Percentiles rank a stretch among this genome's conserved stretches.
These are phyloP conservation scores for Tolypocladium nubicola DNA, from an alignment of 2,329 filamentous ascomycete genomes.

Conservation along the genomic window DNA sequence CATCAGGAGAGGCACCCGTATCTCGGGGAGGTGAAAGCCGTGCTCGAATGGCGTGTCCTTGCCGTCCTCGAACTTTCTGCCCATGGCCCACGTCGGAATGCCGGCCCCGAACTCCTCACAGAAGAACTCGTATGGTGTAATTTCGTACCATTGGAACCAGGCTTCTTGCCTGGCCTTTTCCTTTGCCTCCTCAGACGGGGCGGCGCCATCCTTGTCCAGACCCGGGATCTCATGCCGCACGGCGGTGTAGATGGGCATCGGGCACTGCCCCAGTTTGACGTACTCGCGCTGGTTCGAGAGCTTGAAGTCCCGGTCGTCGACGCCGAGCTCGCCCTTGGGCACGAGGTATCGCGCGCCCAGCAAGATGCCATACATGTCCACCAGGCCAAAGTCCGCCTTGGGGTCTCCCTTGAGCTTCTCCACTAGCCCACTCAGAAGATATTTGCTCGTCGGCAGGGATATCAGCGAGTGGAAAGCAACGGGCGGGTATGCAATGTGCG, in stretches of 20 bases:
- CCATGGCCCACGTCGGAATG: constrained; percentile 90
- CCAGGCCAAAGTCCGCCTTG: constrained; percentile 70
- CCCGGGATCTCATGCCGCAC: constrained; percentile 91
- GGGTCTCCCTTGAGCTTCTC: constrained; percentile 77
- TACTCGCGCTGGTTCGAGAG: constrained; percentile 76
- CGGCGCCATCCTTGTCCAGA: constrained; percentile 26
- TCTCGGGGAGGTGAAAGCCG: constrained; percentile 67
- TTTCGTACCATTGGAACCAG: constrained; percentile 98
- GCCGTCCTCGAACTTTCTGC: constrained; percentile 70
- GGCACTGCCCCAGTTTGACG: constrained; percentile 67
- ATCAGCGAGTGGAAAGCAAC: constrained; percentile 70
- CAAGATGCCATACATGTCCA: constrained; percentile 85
- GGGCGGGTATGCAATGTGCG: constrained; percentile 90
- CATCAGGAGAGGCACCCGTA: constrained; percentile 73
- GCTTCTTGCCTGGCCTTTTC: constrained; percentile 51
- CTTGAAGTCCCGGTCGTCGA: constrained; percentile 75
- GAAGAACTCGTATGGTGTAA: constrained; percentile 90
- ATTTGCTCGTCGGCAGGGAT: constrained; percentile 88
- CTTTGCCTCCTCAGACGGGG: constrained; percentile 36
- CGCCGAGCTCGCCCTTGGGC: constrained; percentile 62
- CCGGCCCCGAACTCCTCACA: constrained; percentile 86
- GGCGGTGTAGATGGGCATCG: constrained; percentile 89
- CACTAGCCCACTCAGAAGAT: constrained; percentile 74
- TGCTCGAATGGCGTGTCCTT: constrained; percentile 39
- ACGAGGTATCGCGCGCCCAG: constrained; percentile 78